phyloP scores from a whole-genome alignment of 768 basidiomycete species.

The Pleurotus giganteus region DNA sequence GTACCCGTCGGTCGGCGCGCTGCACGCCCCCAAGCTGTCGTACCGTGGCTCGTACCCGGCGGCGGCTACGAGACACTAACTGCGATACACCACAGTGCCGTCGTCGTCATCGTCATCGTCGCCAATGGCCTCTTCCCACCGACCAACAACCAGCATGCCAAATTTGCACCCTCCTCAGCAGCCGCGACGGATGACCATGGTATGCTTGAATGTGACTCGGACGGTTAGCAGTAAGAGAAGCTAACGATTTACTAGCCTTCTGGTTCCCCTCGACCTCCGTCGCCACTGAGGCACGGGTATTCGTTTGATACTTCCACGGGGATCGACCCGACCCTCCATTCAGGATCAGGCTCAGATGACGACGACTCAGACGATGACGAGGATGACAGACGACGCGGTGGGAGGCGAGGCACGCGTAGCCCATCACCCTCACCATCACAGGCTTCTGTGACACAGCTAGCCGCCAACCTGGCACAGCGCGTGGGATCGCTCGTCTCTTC shows the following conservation, averaged over 20 bases:
- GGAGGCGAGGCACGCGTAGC: conserved; percentile 34
- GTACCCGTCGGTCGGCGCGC: no score
- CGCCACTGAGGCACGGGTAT: conserved; percentile 68
- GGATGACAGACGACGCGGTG: conserved; percentile 38
- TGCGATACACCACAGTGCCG: no score
- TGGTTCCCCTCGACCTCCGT: conserved; percentile 47
- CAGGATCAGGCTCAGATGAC: conserved; percentile 9
- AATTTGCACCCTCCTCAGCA: conserved; percentile 2
- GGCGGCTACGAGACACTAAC: no score
- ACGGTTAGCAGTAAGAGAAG: background rate
- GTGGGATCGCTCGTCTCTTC: conserved; percentile 67
- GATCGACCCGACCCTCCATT: conserved; percentile 29
- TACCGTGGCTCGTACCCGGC: no score
- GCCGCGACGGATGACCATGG: conserved; percentile 7
- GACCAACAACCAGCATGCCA: conserved; percentile 1
- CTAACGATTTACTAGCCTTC: background rate
- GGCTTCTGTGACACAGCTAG: conserved; percentile 72
- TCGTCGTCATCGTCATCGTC: background rate
- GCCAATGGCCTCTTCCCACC: background rate
- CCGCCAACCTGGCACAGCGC: conserved; percentile 71
- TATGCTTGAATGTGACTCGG: background rate
- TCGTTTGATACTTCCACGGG: conserved; percentile 57
- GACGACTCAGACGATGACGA: conserved; percentile 41
- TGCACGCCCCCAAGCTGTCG: no score
- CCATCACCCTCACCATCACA: conserved; percentile 55